Evolutionary conservation across 1,284 basidiomycete genomes (phyloP).

Genomic region (Heterobasidion irregulare): DNA sequence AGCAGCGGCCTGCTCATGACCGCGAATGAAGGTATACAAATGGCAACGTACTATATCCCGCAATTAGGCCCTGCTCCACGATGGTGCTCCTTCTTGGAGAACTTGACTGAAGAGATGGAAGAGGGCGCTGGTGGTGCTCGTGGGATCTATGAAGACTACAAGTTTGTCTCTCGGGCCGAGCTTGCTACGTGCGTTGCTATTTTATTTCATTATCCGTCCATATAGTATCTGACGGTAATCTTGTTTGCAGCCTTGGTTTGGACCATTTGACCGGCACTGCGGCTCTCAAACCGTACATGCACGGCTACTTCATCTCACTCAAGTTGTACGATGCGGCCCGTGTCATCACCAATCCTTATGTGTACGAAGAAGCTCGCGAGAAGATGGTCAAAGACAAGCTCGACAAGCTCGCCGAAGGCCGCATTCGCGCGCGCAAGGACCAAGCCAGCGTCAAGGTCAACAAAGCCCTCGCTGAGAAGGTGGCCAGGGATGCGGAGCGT

Average conservation of each 20-base stretch:
- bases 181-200: conserved; percentile 61
- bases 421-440: conserved; percentile 79
- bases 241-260: conserved; percentile 65
- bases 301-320: conserved; percentile 96
- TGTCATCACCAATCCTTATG: conserved; percentile 93
- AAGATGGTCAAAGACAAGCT: conserved; percentile 82
- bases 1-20: conserved; percentile 80
- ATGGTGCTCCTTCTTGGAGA: conserved; percentile 98
- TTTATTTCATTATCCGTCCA: neutral
- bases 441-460: conserved; percentile 75
- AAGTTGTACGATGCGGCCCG: conserved; percentile 95
- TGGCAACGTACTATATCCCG: conserved; percentile 91
- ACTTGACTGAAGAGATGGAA: conserved; percentile 96
- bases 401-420: conserved; percentile 87
- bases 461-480: conserved; percentile 84
- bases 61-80: conserved; percentile 93
- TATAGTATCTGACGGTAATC: neutral
- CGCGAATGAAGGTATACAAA: conserved; percentile 89
- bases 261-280: conserved; percentile 93
- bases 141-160: conserved; percentile 88
- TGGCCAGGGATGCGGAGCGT: conserved; percentile 69
- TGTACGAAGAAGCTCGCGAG: conserved; percentile 91
- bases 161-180: conserved; percentile 90
- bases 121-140: conserved; percentile 64
- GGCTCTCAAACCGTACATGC: conserved; percentile 98